Percentiles rank a stretch among this genome's conserved stretches.
phyloP scores from a whole-genome alignment of 192 early-diverging fungal genomes.

The Paraglomus brasilianum region DNA sequence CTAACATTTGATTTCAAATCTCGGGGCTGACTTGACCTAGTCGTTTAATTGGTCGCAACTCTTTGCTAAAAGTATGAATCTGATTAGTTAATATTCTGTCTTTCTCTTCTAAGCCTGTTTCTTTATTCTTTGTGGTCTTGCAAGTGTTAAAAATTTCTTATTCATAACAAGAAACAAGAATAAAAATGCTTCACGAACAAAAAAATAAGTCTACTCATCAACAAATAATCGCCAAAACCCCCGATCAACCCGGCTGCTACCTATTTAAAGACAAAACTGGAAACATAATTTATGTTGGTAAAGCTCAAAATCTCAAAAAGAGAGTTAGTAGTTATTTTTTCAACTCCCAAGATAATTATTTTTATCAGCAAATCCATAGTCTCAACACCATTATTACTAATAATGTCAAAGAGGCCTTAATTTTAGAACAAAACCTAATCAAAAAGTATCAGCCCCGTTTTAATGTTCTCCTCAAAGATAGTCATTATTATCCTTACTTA shows the following conservation, averaged over 20 bases:
- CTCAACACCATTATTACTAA: not conserved
- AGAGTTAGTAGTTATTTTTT: slow-evolving; percentile 8
- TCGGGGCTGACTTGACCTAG: too few relatives aligned
- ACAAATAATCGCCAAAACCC: not conserved
- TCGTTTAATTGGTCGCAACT: too few relatives aligned
- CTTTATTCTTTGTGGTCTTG: too few relatives aligned
- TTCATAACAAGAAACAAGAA: too few relatives aligned
- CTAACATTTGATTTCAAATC: too few relatives aligned
- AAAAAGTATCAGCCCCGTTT: slow-evolving; percentile 10
- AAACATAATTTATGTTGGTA: not conserved
- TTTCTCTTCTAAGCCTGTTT: not conserved
- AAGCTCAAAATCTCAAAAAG: slow-evolving; percentile 8
- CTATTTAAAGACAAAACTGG: slow-evolving; percentile 11
- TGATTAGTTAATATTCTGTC: too few relatives aligned
- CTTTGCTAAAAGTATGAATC: too few relatives aligned
- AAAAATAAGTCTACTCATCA: too few relatives aligned
- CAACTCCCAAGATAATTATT: not conserved
- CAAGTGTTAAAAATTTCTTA: too few relatives aligned
- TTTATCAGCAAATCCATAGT: slow-evolving; percentile 6
- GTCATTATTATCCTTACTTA: slow-evolving; percentile 15
- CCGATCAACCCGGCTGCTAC: slow-evolving; percentile 7
- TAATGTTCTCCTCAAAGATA: slow-evolving; percentile 20
- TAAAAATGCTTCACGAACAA: too few relatives aligned
- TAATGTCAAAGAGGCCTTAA: slow-evolving; percentile 9
- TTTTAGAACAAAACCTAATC: slow-evolving; percentile 8